Conservation (phyloP, 257 asterid genomes). For the Buddleja alternifolia region DNA sequence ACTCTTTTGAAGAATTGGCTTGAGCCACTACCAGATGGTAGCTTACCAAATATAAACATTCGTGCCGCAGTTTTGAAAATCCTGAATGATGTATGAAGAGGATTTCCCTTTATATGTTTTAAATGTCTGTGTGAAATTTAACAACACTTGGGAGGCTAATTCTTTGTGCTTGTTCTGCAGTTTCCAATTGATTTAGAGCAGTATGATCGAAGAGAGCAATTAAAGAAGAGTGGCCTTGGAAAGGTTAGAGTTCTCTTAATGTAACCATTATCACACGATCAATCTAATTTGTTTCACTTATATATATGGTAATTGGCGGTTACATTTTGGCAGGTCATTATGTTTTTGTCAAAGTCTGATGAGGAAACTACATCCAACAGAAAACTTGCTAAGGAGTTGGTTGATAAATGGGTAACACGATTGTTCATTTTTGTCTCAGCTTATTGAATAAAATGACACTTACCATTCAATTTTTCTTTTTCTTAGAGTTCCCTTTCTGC, state of each 20-base stretch:
- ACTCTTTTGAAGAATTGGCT: constrained; percentile 62
- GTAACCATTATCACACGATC: background rate
- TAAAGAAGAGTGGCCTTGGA: constrained; percentile 92
- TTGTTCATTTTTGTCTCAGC: background rate
- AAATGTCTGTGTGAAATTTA: background rate
- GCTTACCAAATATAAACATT: constrained; percentile 83
- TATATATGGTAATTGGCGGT: constrained; percentile 25
- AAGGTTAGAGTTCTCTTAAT: constrained; percentile 54
- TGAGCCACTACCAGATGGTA: constrained; percentile 72
- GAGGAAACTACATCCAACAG: constrained; percentile 94
- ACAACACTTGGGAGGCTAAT: constrained; percentile 25
- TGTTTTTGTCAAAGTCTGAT: constrained; percentile 88
- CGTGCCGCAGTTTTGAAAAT: constrained; percentile 87
- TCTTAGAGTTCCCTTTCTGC: constrained; percentile 1
- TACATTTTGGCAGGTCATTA: constrained; percentile 63
- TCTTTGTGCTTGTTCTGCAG: constrained; percentile 51
- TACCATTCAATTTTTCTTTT: background rate
- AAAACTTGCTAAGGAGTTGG: constrained; percentile 93
- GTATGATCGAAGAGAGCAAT: constrained; percentile 77
- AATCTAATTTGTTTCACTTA: background rate
- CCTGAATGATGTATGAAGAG: constrained; percentile 70
- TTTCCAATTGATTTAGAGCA: constrained; percentile 90
- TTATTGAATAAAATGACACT: constrained; percentile 4
- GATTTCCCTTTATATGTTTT: background rate
- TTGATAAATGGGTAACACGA: constrained; percentile 90